Percentiles rank a stretch among this genome's conserved stretches.
phyloP scores from a whole-genome alignment of 2,329 filamentous ascomycete species.

The Aspergillus tanneri region DNA sequence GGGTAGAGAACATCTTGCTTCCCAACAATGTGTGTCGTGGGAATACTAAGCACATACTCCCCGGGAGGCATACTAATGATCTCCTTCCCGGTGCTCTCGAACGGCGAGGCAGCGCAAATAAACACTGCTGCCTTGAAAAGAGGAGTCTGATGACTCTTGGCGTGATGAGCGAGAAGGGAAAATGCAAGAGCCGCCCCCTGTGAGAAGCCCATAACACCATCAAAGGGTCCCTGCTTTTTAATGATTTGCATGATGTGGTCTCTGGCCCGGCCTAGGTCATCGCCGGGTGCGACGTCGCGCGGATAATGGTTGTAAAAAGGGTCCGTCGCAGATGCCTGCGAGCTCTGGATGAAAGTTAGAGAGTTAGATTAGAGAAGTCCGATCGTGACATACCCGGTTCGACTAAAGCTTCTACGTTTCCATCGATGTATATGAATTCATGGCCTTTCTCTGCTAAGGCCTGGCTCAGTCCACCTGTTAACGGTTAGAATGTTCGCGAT shows the following conservation, averaged over 20 bases:
- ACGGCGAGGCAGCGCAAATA: constrained; percentile 30
- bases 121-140: constrained; percentile 34
- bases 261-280: constrained; percentile 26
- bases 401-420: constrained; percentile 23
- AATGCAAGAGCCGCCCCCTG: constrained; percentile 33
- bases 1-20: constrained; percentile 35
- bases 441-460: constrained; percentile 29
- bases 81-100: constrained; percentile 24
- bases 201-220: constrained; percentile 35
- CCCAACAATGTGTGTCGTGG: constrained; percentile 42
- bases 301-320: constrained; percentile 35
- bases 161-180: constrained; percentile 26
- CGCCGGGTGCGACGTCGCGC: constrained; percentile 23
- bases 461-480: constrained; percentile 31
- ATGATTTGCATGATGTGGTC: constrained; percentile 26
- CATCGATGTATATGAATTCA: constrained; percentile 31
- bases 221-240: constrained; percentile 30
- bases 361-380: background rate
- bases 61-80: constrained; percentile 10
- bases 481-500: constrained; percentile 5
- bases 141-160: constrained; percentile 22
- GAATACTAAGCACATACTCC: constrained; percentile 31
- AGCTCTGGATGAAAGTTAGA: constrained; percentile 23
- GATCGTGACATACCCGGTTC: constrained; percentile 26
- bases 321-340: constrained; percentile 30